Evolutionary conservation across 1,284 basidiomycete species (phyloP), one percentile per base, ranked within the genome.

Genomic region (Trichosporon faecale): DNA sequence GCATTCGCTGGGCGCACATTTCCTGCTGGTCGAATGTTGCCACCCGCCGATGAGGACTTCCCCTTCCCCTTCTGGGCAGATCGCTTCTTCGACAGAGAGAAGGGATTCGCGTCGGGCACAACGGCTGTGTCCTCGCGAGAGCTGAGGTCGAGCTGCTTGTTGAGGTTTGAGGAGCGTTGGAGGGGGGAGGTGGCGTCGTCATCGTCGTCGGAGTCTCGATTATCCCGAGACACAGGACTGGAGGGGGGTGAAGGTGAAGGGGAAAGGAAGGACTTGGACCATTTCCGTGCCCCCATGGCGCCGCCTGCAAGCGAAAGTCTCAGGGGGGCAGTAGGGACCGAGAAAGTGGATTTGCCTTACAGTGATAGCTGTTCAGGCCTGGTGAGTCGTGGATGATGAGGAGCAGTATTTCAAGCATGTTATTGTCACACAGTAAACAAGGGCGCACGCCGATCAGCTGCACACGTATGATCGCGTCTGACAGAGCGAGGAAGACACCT

Each of bases 61-160:
- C 52, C 46, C 25, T n/a, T n/a, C 8, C 18, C 29, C 14, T 31
- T 31, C 27, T 33, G 57, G 31, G 29, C n/a, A 16, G 68, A 68
- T 21, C 67, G 46, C 25, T 68, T 52, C 4, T 65, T 68, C n/a
- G 78, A 76, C 12, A 75, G 31, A 0, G 74, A 75, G 63, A 79
- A 79, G 0, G 78, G 78, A 33, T 61, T 61, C 0, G 70, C 74
- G 16, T 74, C 64, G 12, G 66, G 72, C 33, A 74, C 68, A 11
- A 67, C 37, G 4, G 73, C 75, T 1, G 35, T 65, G 61, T 79
- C 78, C 37, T 76, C 73, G 16, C 75, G 68, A 16, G 44, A 49
- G 44, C 65, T 66, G n/a, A 78, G 66, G 40, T 78, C 74, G 33
- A 79, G 74, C 7, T 75, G 71, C n/a, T 33, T 9, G 0, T 55